Conservation (phyloP, 2,329 filamentous ascomycete genomes). For the Dothiorella sarmentorum region DNA sequence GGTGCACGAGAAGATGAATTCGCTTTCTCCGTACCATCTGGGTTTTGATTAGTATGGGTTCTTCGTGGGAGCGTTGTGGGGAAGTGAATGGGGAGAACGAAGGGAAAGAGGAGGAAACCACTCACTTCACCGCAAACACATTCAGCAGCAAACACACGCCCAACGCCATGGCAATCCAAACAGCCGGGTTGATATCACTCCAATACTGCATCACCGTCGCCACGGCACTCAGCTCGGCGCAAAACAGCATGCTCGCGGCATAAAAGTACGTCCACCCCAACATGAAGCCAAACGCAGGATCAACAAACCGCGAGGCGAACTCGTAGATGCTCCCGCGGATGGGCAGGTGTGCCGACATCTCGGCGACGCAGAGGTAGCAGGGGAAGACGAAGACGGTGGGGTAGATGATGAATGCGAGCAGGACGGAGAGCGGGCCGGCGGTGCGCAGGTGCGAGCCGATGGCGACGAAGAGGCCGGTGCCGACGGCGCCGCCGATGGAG, state of each 20-base stretch:
- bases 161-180: constrained; percentile 15
- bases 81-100: not conserved
- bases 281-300: constrained; percentile 10
- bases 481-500: constrained; percentile 9
- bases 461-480: constrained; percentile 14
- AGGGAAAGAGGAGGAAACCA: not conserved
- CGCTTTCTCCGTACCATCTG: constrained; percentile 50
- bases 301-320: constrained; percentile 65
- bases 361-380: constrained; percentile 23
- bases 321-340: constrained; percentile 75
- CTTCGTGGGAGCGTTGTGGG: not conserved
- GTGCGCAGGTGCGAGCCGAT: constrained; percentile 4
- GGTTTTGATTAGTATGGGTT: constrained; percentile 59
- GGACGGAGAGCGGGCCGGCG: constrained; percentile 26
- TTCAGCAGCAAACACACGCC: constrained; percentile 13
- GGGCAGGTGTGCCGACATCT: constrained; percentile 28
- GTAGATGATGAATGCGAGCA: constrained; percentile 24
- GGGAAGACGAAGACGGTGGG: constrained; percentile 24
- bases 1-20: constrained; percentile 46
- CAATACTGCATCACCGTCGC: constrained; percentile 41
- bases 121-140: constrained; percentile 13
- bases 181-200: constrained; percentile 24
- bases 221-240: constrained; percentile 42
- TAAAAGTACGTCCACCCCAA: constrained; percentile 15
- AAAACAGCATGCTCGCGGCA: constrained; percentile 9